Percentiles rank a stretch among this genome's conserved stretches.
phyloP scores from a whole-genome alignment of 495 filamentous ascomycete species.

The Penicillium malachiteum region DNA sequence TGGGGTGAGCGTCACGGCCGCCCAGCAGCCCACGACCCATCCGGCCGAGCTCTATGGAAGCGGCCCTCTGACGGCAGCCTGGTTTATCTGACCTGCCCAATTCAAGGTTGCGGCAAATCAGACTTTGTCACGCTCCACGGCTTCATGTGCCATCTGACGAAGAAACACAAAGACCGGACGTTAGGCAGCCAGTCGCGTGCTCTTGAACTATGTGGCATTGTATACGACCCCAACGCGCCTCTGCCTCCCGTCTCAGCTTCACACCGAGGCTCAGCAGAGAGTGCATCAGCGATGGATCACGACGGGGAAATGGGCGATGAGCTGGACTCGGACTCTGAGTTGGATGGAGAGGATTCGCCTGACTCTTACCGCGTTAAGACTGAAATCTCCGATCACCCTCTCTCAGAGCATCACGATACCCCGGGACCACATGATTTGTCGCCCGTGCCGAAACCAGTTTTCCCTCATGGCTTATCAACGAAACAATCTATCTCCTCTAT shows the following conservation, averaged over 20 bases:
- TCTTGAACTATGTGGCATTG: slow-evolving; percentile 45
- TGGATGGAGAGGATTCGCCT: slow-evolving; percentile 21
- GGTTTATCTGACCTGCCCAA: slow-evolving; percentile 48
- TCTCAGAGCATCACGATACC: not conserved
- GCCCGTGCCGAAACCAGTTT: slow-evolving; percentile 16
- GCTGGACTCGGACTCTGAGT: slow-evolving; percentile 38
- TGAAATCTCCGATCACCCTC: slow-evolving; percentile 19
- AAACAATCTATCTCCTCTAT: slow-evolving; percentile 50
- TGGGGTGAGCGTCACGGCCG: slow-evolving; percentile 50
- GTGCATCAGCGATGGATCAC: slow-evolving; percentile 30
- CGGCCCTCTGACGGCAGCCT: slow-evolving; percentile 47
- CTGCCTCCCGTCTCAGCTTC: slow-evolving; percentile 36
- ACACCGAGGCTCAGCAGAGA: slow-evolving; percentile 42
- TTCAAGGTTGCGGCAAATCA: slow-evolving; percentile 43
- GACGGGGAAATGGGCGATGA: slow-evolving; percentile 33
- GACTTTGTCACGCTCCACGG: slow-evolving; percentile 49
- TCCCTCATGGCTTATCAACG: slow-evolving; percentile 28
- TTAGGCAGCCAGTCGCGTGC: slow-evolving; percentile 47
- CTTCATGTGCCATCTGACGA: slow-evolving; percentile 52
- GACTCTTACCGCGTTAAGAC: slow-evolving; percentile 30
- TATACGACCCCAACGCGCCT: slow-evolving; percentile 45
- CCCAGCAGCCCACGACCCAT: slow-evolving; percentile 46
- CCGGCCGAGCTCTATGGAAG: slow-evolving; percentile 46
- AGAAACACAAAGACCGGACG: slow-evolving; percentile 51
- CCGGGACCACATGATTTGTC: slow-evolving; percentile 10